phyloP scores from a whole-genome alignment of 2,329 filamentous ascomycete genomes.

The Cordyceps pruinosa region DNA sequence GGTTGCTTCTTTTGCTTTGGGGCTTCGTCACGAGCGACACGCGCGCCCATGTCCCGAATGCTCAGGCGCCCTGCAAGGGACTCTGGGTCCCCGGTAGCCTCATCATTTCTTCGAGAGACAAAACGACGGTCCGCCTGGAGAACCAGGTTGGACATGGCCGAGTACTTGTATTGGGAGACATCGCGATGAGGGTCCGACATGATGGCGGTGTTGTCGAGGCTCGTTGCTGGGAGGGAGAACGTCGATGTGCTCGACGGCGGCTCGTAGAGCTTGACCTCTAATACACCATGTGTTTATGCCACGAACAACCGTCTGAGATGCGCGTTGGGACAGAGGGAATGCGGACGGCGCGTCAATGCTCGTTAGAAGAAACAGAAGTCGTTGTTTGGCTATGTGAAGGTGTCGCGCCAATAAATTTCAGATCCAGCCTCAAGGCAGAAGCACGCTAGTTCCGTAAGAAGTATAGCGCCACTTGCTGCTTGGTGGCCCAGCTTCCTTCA shows the following conservation, averaged over 20 bases:
- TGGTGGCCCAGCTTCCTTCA: no score
- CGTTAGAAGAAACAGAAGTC: neutral
- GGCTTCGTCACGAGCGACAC: slow-evolving; percentile 70
- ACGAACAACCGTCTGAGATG: neutral
- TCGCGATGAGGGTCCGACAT: slow-evolving; percentile 74
- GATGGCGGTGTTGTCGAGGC: slow-evolving; percentile 27
- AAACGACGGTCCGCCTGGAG: slow-evolving; percentile 98
- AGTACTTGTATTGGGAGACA: slow-evolving; percentile 98
- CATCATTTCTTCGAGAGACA: slow-evolving; percentile 83
- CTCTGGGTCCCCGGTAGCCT: slow-evolving; percentile 94
- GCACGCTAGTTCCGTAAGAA: slow-evolving; percentile 7
- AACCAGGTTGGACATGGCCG: slow-evolving; percentile 99
- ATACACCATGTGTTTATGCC: slow-evolving; percentile 9
- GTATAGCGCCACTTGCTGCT: slow-evolving; percentile 13
- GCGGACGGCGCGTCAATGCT: slow-evolving; percentile 7
- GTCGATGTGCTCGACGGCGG: slow-evolving; percentile 14
- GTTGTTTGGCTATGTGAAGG: slow-evolving; percentile 14
- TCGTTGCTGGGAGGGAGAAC: slow-evolving; percentile 1
- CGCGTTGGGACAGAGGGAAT: neutral
- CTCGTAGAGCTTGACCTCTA: slow-evolving; percentile 12
- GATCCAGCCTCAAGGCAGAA: slow-evolving; percentile 15
- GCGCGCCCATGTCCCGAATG: slow-evolving; percentile 88
- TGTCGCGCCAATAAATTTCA: slow-evolving; percentile 32
- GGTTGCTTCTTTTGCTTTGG: slow-evolving; percentile 74
- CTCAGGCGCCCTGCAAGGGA: slow-evolving; percentile 91